Base-by-base conservation (phyloP, 305 asterid species). In the Euphrasia arctica region DNA sequence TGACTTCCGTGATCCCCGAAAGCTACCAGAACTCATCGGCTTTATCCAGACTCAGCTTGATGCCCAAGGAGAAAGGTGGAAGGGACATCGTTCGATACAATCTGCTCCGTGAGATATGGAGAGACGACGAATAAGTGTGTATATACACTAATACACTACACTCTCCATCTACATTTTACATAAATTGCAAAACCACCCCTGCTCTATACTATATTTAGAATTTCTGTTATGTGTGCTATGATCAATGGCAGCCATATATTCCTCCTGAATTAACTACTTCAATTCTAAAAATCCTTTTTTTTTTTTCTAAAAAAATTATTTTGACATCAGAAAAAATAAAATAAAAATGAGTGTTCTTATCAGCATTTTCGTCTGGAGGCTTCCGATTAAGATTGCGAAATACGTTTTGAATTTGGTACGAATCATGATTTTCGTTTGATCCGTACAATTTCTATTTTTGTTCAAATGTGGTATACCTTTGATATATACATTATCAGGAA, bases 91-190 rank as follows among this genome's bases (percentile, higher is more conserved):
- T 81, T 14, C 75, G 96, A 34, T 88, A 83, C 73, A 83, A 80
- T 69, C 82, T 91, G 47, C 89, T 91, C 27, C 67, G 82, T 12
- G 90, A 80, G 69, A 74, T 82, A 18, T 85, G 95, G 98, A 78
- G 71, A 74, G 87, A 77, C 8, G 78, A 77, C 39, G 85, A 80
- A n/a, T 12, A 45, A 36, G 42, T n/a, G n/a, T n/a, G n/a, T n/a
- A n/a, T n/a, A n/a, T n/a, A n/a, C n/a, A n/a, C n/a, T n/a, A n/a
- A n/a, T n/a, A n/a, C n/a, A n/a, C n/a, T n/a, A n/a, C n/a, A n/a
- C n/a, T n/a, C n/a, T n/a, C n/a, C n/a, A n/a, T n/a, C 42, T 6
- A 36, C 42, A 36, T 6, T 36, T 36, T 6, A 36, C 42, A 36
- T 36, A 36, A 36, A 36, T 36, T 36, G 42, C 42, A 36, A 5